Percentiles rank a stretch among this genome's conserved stretches.
These are phyloP conservation scores for Pythium vanterpoolii DNA, from an alignment of 352 stramenopile genomes.

Conservation along the genomic window DNA sequence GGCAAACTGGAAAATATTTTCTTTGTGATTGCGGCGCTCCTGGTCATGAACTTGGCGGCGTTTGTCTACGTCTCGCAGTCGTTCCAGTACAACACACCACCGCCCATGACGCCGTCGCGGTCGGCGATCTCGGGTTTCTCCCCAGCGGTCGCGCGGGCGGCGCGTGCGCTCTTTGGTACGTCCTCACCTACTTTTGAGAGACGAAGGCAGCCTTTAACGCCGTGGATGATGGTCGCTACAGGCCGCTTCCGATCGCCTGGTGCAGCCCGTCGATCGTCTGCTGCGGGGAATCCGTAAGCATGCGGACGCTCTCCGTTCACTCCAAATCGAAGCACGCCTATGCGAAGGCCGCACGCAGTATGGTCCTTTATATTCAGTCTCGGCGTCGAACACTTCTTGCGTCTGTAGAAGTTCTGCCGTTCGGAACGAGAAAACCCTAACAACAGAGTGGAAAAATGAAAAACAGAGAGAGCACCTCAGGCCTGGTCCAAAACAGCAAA, in stretches of 20 bases:
- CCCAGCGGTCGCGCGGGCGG: constrained; percentile 20
- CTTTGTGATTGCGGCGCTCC: constrained; percentile 67
- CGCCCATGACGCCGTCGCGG: constrained; percentile 1
- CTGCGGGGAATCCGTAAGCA: background rate
- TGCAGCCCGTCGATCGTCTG: background rate
- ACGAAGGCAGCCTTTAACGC: background rate
- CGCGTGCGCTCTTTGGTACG: constrained; percentile 22
- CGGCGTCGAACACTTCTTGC: too few species aligned
- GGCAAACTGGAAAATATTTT: constrained; percentile 90
- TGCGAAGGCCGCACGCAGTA: too few species aligned
- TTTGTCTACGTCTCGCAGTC: constrained; percentile 73
- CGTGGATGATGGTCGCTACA: background rate
- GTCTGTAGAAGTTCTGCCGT: too few species aligned
- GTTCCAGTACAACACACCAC: constrained; percentile 64
- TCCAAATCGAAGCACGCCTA: too few species aligned
- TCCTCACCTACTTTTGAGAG: background rate
- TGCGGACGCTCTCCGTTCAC: background rate
- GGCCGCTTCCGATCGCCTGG: constrained; percentile 9
- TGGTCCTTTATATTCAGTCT: too few species aligned
- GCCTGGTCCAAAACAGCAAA: too few species aligned
- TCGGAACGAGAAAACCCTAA: too few species aligned
- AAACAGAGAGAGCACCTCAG: too few species aligned
- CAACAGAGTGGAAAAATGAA: too few species aligned
- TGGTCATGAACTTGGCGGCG: constrained; percentile 60
- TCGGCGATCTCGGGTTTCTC: constrained; percentile 31